These are phyloP conservation scores for Sporothrix brunneoviolacea DNA, from an alignment of 2,329 filamentous ascomycete genomes.

Conservation along the genomic window DNA sequence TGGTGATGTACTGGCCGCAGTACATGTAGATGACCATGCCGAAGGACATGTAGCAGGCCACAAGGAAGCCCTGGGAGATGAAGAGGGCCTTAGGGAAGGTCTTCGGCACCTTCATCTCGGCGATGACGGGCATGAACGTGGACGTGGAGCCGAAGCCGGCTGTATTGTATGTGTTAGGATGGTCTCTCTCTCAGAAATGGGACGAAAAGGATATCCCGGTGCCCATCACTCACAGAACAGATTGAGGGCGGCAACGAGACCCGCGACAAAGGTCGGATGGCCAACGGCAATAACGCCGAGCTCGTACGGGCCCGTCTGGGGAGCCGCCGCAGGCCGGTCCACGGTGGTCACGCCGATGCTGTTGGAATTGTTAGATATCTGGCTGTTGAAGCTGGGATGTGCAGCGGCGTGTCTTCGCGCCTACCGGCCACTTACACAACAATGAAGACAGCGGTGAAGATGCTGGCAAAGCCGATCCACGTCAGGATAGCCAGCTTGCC, in stretches of 20 bases:
- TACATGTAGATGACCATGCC: slow-evolving; percentile 47
- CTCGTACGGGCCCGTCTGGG: slow-evolving; percentile 33
- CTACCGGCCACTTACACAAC: slow-evolving; percentile 33
- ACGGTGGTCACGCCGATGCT: slow-evolving; percentile 39
- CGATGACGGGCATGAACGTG: slow-evolving; percentile 58
- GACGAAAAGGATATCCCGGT: slow-evolving; percentile 33
- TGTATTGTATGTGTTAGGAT: slow-evolving; percentile 25
- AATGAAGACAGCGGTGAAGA: slow-evolving; percentile 53
- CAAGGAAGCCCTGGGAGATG: slow-evolving; percentile 28
- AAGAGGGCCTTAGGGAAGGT: slow-evolving; percentile 56
- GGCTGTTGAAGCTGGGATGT: too few species aligned
- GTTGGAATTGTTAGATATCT: too few species aligned
- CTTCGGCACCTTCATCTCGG: slow-evolving; percentile 54
- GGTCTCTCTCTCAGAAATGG: slow-evolving; percentile 31
- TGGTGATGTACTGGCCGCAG: slow-evolving; percentile 57
- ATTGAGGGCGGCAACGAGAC: slow-evolving; percentile 21
- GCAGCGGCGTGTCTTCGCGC: too few species aligned
- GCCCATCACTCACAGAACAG: slow-evolving; percentile 36
- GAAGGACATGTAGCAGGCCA: slow-evolving; percentile 13
- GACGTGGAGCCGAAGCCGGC: slow-evolving; percentile 58
- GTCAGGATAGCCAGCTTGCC: slow-evolving; percentile 56
- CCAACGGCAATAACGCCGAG: slow-evolving; percentile 41
- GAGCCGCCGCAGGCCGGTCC: slow-evolving; percentile 48
- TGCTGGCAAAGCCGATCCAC: slow-evolving; percentile 52
- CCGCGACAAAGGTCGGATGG: slow-evolving; percentile 37